Percentiles rank a stretch among this genome's conserved stretches.
Evolutionary conservation across 805 yeast species (phyloP).

Genomic region (Cyberlindnera veronae): DNA sequence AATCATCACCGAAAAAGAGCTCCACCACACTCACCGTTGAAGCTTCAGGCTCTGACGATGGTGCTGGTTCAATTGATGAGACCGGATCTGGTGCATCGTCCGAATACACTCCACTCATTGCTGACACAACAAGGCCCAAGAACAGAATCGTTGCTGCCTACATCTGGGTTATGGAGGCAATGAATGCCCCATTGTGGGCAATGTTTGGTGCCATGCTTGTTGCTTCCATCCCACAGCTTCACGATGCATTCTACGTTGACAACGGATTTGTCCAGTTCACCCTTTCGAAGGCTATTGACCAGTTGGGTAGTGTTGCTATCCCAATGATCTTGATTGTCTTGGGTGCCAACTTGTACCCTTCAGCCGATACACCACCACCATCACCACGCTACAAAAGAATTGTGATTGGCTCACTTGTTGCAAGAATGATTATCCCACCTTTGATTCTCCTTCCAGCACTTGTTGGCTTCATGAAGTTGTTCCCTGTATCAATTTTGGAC

Average conservation of each 20-base stretch:
- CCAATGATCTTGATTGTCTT: conserved; percentile 72
- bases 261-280: conserved; percentile 66
- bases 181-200: conserved; percentile 85
- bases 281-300: conserved; percentile 56
- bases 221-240: conserved; percentile 61
- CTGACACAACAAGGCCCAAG: neutral
- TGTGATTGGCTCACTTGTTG: conserved; percentile 63
- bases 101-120: neutral
- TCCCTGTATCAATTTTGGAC: conserved; percentile 65
- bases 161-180: conserved; percentile 36
- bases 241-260: conserved; percentile 52
- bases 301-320: conserved; percentile 71
- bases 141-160: neutral
- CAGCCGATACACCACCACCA: conserved; percentile 62
- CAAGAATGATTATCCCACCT: conserved; percentile 78
- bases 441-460: conserved; percentile 63
- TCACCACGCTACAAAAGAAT: conserved; percentile 59
- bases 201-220: conserved; percentile 67
- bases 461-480: conserved; percentile 57
- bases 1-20: neutral
- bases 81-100: too few relatives aligned
- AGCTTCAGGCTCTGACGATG: conserved; percentile 51
- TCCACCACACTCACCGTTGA: neutral
- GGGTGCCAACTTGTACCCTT: conserved; percentile 76
- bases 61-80: conserved; percentile 84